A percentile compares a stretch with the other conserved stretches of the same genome.
Evolutionary conservation across 306 rosid genomes (phyloP).

Genomic region (Corylus avellana): DNA sequence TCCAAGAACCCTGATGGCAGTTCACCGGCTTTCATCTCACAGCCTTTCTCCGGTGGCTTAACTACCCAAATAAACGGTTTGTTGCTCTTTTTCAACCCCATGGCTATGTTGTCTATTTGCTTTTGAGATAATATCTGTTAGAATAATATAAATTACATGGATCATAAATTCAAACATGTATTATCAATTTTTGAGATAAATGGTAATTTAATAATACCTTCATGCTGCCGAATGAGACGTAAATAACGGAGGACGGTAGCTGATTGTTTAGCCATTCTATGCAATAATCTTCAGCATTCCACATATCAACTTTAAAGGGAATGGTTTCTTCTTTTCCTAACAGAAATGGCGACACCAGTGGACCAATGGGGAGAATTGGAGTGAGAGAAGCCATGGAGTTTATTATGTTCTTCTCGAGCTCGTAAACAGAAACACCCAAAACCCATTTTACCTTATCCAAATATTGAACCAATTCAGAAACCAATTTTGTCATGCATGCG

Average conservation of each 20-base stretch:
- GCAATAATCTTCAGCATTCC: constrained; percentile 50
- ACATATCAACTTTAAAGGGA: constrained; percentile 42
- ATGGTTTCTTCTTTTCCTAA: constrained; percentile 42
- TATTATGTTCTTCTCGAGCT: constrained; percentile 51
- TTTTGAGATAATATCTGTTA: constrained; percentile 15
- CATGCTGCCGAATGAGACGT: constrained; percentile 58
- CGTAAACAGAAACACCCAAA: constrained; percentile 47
- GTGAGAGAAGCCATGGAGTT: constrained; percentile 38
- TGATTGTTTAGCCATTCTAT: constrained; percentile 44
- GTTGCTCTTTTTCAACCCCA: constrained; percentile 43
- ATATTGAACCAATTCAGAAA: neutral
- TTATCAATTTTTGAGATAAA: no score
- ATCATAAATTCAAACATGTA: no score
- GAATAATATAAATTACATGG: no score
- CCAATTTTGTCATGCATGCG: neutral
- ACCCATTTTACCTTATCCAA: constrained; percentile 52
- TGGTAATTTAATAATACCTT: neutral
- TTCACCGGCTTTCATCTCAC: neutral
- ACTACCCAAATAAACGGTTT: constrained; percentile 61
- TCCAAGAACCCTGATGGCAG: constrained; percentile 34
- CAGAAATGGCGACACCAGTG: constrained; percentile 50
- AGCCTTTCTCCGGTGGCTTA: constrained; percentile 28
- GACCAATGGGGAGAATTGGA: constrained; percentile 48
- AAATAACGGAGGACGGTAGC: constrained; percentile 41
- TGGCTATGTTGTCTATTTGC: constrained; percentile 43